Evolutionary conservation across 116 monocot genomes (phyloP), one percentile per base, ranked within the genome.

Genomic region (Cymodocea nodosa): DNA sequence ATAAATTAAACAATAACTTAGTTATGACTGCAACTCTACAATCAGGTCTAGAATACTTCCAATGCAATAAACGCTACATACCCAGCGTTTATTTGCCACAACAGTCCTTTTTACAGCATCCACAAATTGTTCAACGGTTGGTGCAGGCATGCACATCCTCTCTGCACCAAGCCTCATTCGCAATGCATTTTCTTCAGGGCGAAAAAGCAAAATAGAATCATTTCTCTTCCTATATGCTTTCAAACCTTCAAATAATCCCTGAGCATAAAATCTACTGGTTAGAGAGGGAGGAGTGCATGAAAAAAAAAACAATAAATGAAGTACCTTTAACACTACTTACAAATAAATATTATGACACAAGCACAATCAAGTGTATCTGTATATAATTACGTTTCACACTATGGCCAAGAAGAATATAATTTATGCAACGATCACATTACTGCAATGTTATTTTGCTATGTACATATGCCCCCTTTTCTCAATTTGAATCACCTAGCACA

Each of bases 101-200:
- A 95, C 87, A 76, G 83, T 90, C 50, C 50, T 53, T 51, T 85
- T 95, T 62, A 95, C 81, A 59, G 94, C 87, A 77, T 95, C 83
- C 62, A 95, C 77, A 76, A 90, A 90, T 50, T 95, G 94, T 50
- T 87, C 84, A 60, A 87, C 81, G 62, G 81, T 75, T 69, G 83
- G 90, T 64, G 85, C 51, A 60, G 90, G 94, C 94, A 95, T 95
- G 77, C 90, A 95, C 77, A 90, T 73, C 23, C 94, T 62, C 53
- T 90, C 90, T 50, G 94, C 90, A 76, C 94, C 94, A 18, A 64
- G 63, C 25, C 59, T 83, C 94, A 95, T 85, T 48, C 94, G 68
- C 56, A 74, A 23, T 60, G 87, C 94, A 83, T 95, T 95, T 76
- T 95, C 90, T 39, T 85, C 81, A 1, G 94, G 94, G 20, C 94